Percentiles rank a stretch among this genome's conserved stretches.
These are phyloP conservation scores for Beauveria asiatica DNA, from an alignment of 2,329 filamentous ascomycete species.

Conservation along the genomic window DNA sequence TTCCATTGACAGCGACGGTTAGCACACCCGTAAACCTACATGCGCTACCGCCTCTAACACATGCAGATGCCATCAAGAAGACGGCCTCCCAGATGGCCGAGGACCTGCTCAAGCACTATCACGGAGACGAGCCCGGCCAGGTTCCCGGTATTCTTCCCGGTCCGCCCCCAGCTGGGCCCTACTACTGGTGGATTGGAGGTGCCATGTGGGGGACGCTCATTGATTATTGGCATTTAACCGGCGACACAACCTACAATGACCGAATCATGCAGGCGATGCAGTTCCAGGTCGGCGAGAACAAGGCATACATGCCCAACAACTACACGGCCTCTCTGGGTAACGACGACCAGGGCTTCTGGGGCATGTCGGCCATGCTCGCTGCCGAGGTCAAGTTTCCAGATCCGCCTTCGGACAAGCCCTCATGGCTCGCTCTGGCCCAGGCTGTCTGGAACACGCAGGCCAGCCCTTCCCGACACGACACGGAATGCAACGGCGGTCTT, in stretches of 20 bases:
- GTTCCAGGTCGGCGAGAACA: constrained; percentile 42
- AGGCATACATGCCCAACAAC: constrained; percentile 49
- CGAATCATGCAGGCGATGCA: constrained; percentile 42
- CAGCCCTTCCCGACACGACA: constrained; percentile 48
- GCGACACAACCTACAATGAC: constrained; percentile 49
- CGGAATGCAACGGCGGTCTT: constrained; percentile 50
- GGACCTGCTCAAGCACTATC: constrained; percentile 38
- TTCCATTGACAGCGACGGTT: constrained; percentile 13
- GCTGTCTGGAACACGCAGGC: constrained; percentile 55
- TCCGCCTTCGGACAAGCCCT: constrained; percentile 38
- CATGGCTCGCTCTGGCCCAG: constrained; percentile 50
- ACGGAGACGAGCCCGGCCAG: constrained; percentile 35
- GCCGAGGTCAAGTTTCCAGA: constrained; percentile 50
- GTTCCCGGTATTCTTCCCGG: constrained; percentile 40
- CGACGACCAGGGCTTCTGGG: constrained; percentile 62
- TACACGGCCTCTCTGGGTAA: constrained; percentile 47
- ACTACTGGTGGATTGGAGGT: constrained; percentile 61
- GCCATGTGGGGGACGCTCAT: constrained; percentile 55
- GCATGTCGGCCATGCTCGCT: constrained; percentile 53
- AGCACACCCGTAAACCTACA: neutral
- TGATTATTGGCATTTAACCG: constrained; percentile 57
- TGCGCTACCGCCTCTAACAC: neutral
- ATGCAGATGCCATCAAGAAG: constrained; percentile 29
- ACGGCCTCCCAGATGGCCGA: constrained; percentile 32
- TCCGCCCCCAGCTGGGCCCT: constrained; percentile 36